These are phyloP conservation scores for Micractinium sp. DNA, from an alignment of 139 green algal genomes.

Conservation along the genomic window DNA sequence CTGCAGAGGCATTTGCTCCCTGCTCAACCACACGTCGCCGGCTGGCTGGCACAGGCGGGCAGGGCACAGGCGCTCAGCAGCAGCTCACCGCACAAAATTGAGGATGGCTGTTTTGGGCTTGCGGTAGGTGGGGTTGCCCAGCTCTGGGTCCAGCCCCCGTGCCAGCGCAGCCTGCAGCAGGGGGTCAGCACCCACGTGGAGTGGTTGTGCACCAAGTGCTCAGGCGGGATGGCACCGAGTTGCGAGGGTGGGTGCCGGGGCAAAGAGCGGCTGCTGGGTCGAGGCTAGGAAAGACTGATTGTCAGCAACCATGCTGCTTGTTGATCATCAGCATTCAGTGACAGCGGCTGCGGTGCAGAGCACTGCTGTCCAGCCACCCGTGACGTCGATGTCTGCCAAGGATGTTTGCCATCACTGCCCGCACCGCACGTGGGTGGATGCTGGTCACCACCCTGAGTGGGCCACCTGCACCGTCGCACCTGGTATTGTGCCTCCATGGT, in stretches of 20 bases:
- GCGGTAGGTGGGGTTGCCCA: conserved; percentile 30
- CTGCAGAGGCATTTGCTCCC: too few relatives aligned
- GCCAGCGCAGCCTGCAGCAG: conserved; percentile 1
- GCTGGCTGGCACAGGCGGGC: not conserved
- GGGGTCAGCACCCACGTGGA: not conserved
- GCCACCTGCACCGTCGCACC: not conserved
- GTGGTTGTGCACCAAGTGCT: too few relatives aligned
- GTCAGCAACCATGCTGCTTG: too few relatives aligned
- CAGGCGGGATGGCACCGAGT: too few relatives aligned
- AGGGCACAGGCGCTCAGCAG: not conserved
- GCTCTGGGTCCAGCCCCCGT: conserved; percentile 18
- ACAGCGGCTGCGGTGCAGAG: too few relatives aligned
- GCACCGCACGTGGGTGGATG: not conserved
- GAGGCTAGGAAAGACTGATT: too few relatives aligned
- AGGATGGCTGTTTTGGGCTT: conserved; percentile 44
- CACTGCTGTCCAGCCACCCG: not conserved
- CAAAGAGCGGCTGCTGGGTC: too few relatives aligned
- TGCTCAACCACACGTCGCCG: not conserved
- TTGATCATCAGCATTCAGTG: not conserved
- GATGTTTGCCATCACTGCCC: not conserved
- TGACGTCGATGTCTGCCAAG: not conserved
- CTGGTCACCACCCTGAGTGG: too few relatives aligned
- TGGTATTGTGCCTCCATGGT: conserved; percentile 16
- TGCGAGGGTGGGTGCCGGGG: too few relatives aligned
- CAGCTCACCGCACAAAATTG: conserved; percentile 39